Percentiles rank a stretch among this genome's conserved stretches.
phyloP scores from a whole-genome alignment of 176 grass and related monocot genomes.

The Melocanna baccifera region DNA sequence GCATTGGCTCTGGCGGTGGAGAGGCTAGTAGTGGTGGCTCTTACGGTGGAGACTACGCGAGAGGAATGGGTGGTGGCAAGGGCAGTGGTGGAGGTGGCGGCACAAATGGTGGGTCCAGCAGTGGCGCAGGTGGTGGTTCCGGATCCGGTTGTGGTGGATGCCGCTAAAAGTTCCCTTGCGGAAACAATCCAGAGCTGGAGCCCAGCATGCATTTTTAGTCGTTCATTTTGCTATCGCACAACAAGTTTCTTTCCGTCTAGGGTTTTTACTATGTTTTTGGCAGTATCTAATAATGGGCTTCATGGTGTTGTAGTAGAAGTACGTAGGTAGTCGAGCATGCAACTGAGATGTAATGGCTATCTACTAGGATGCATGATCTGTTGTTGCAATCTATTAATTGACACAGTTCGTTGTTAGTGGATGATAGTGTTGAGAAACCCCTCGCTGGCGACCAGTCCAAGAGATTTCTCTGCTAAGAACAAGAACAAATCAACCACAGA shows the following conservation, averaged over 20 bases:
- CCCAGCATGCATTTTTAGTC: neutral
- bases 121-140: slow-evolving; percentile 5
- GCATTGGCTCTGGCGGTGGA: slow-evolving; percentile 6
- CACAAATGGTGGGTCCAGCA: neutral
- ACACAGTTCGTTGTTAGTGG: neutral
- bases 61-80: slow-evolving; percentile 14
- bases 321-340: slow-evolving; percentile 14
- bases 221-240: neutral
- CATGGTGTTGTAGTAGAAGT: neutral
- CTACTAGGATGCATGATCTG: neutral
- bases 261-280: neutral
- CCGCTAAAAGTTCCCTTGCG: neutral
- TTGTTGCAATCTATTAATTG: neutral
- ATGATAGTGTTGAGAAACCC: no score
- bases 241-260: neutral
- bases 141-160: slow-evolving; percentile 28
- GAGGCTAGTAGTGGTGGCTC: slow-evolving; percentile 9
- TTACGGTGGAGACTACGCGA: neutral
- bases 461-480: no score
- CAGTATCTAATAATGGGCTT: slow-evolving; percentile 26
- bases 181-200: neutral
- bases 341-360: slow-evolving; percentile 10
- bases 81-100: slow-evolving; percentile 27
- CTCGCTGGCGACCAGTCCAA: no score
- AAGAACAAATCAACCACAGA: no score